Evolutionary conservation across 371 early-diverging fungal genomes (phyloP), one percentile per base, ranked within the genome.

Genomic region (Mucor ambiguus): DNA sequence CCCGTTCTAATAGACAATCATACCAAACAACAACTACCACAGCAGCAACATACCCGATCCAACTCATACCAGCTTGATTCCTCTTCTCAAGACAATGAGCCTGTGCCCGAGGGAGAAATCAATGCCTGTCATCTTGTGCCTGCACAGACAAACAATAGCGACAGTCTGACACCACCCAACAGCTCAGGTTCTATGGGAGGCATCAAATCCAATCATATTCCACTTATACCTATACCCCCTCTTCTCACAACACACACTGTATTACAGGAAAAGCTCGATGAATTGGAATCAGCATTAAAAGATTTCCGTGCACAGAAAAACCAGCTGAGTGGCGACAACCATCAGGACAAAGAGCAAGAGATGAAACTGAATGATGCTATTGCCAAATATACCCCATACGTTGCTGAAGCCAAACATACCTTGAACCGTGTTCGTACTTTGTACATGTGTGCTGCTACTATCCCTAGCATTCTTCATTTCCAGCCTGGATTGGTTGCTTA

Each of bases 401-500:
- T 83, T 10, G 80, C 84, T 16, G 82, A 84, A 14, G 71, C 78
- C 63, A 84, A 84, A 63, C 74, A 76, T 16, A 86, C 86, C 20
- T 68, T 87, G 48, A 85, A 85, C 65, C 79, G 84, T 24, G 87
- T 87, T 0, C 77, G 87, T 20, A 86, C 86, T 3, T 58, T 84
- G 4, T 80, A 86, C 58, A 86, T 86, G 75, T 79, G 79, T 20
- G 85, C 88, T 1, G 84, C 85, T 20, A 88, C 87, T 16, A 78
- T 85, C n/a, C 85, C 89, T 1, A 85, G 78, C 28, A 85, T 92
- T 22, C 77, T 85, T 28, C 85, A 86, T 30, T 91, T 92, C 72
- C 79, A 85, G 20, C 84, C 92, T 4, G 85, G 87, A 35, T 67
- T 89, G 26, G 80, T 92, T 55, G 91, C 94, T 6, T 91, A 89